Evolutionary conservation across 2,329 filamentous ascomycete species (phyloP).

Genomic region (Aspergillus floridensis): DNA sequence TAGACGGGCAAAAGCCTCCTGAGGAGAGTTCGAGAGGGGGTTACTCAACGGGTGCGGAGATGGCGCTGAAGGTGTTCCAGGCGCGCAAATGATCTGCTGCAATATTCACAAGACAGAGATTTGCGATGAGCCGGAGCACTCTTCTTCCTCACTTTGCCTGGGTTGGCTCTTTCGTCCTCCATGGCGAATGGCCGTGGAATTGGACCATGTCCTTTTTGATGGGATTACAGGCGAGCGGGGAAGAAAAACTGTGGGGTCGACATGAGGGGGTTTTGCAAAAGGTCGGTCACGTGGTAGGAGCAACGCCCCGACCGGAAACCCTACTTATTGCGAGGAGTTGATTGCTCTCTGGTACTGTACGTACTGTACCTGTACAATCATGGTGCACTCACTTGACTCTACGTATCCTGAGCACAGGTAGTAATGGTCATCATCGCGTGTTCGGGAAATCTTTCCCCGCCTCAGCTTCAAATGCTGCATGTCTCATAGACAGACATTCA

Average conservation of each 20-base stretch:
- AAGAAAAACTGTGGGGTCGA: constrained; percentile 39
- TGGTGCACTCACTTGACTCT: too few species aligned
- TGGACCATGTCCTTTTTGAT: constrained; percentile 24
- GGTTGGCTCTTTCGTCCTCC: constrained; percentile 39
- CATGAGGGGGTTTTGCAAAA: constrained; percentile 23
- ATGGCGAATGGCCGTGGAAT: constrained; percentile 31
- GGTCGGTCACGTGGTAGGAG: constrained; percentile 17
- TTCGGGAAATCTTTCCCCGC: background rate
- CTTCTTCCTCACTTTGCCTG: constrained; percentile 43
- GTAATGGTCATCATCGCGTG: too few species aligned
- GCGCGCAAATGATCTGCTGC: constrained; percentile 48
- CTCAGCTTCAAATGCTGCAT: background rate
- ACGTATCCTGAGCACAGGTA: too few species aligned
- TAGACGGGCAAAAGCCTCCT: constrained; percentile 1
- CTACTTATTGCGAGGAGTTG: background rate
- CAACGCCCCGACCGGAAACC: background rate
- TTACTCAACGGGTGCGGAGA: constrained; percentile 51
- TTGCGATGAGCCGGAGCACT: constrained; percentile 41
- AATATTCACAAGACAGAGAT: constrained; percentile 49
- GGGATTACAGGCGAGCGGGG: constrained; percentile 34
- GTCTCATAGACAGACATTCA: background rate
- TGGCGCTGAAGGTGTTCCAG: constrained; percentile 52
- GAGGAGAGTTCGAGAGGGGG: constrained; percentile 30
- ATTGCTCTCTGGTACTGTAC: too few species aligned
- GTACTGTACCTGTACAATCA: too few species aligned